Conservation (phyloP, 768 basidiomycete species). For the Rhizopogon vinicolor region DNA sequence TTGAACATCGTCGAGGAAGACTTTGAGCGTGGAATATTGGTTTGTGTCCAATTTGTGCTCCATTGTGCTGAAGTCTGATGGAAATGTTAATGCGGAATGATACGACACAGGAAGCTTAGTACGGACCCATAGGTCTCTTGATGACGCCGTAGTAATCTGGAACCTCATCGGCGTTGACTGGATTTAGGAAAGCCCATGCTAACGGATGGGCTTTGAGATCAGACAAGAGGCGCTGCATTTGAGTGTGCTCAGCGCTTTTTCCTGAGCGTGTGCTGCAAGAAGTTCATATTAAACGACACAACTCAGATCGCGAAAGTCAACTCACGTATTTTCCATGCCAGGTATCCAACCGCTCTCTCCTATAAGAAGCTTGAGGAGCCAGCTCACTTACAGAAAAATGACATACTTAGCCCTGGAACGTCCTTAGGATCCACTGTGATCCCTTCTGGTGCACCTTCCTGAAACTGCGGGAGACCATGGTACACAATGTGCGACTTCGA, state of each 20-base stretch:
- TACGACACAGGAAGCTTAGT: background rate
- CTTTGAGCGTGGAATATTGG: constrained; percentile 70
- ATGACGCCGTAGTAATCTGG: constrained; percentile 89
- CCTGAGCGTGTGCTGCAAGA: constrained; percentile 34
- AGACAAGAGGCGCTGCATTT: constrained; percentile 73
- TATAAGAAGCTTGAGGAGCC: constrained; percentile 22
- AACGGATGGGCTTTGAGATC: constrained; percentile 74
- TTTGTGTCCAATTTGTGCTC: constrained; percentile 86
- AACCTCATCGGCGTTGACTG: constrained; percentile 78
- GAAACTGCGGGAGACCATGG: constrained; percentile 74
- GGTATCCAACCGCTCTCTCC: constrained; percentile 93
- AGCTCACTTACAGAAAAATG: constrained; percentile 3
- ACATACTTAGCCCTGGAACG: constrained; percentile 84
- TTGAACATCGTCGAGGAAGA: constrained; percentile 75
- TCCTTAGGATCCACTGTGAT: constrained; percentile 64
- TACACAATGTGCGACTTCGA: constrained; percentile 86
- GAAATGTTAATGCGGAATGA: background rate
- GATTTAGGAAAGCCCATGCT: constrained; percentile 84
- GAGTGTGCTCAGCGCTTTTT: constrained; percentile 53
- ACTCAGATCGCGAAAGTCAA: constrained; percentile 1
- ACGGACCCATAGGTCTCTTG: constrained; percentile 87
- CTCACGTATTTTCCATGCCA: constrained; percentile 71
- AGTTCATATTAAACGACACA: constrained; percentile 5
- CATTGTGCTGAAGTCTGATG: constrained; percentile 81
- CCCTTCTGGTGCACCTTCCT: constrained; percentile 47